Evolutionary conservation across 1,284 basidiomycete species (phyloP), one percentile per base, ranked within the genome.

Genomic region (Ceratorhiza oryzae-sativae): DNA sequence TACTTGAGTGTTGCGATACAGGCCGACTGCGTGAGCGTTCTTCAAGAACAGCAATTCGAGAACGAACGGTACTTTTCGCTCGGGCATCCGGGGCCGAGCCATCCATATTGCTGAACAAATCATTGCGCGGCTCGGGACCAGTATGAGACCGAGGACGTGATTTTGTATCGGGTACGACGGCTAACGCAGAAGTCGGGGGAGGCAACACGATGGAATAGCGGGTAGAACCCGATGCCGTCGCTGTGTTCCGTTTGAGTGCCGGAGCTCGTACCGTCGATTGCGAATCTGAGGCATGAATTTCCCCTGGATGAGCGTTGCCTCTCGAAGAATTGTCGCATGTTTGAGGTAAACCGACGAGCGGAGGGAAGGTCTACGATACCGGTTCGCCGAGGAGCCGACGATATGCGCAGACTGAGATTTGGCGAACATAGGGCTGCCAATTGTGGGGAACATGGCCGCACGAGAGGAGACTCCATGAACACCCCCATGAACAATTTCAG

Each of bases 11-110:
- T 2, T 53, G 13, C 3, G 65, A 68, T 23, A 58, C 20, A 6
- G 65, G 65, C 13, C 51, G 65, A 39, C 51, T 45, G 27, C 65
- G 53, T n/a, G 65, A 68, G n/a, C 65, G 65, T 34, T 68, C 65
- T 34, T 68, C 65, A 23, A 68, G 39, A 10, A 53, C 65, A 15
- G 65, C 65, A 25, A 68, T 58, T 41, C 65, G 56, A 6, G 65
- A 68, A 53, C 65, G 65, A 4, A 68, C 65, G 4, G 53, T 68
- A 23, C 51, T 58, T 15, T 53, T 53, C 13, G 46, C 20, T 3
- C 46, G 41, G 20, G 27, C 30, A 34, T 51, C 23, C 15, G 30
- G 23, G 23, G 5, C 27, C 27, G 45, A n/a, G 5, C 1, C 51
- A 18, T 32, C 27, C 51, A 18, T 18, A 18, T 53, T 53, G 51